Conservation (phyloP, 2,329 filamentous ascomycete species). For the Rhinocladiella similis region DNA sequence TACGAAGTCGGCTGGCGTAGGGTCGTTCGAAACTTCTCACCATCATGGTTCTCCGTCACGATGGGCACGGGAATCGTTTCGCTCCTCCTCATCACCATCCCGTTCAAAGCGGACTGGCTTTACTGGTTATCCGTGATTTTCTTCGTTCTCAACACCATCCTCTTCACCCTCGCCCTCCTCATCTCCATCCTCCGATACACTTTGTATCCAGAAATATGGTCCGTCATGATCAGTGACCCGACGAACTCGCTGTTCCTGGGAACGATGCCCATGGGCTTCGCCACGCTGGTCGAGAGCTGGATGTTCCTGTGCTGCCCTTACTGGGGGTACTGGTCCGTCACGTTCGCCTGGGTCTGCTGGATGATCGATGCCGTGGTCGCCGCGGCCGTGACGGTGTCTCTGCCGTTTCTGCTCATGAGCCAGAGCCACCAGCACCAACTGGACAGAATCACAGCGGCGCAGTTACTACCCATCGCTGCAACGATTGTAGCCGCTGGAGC, state of each 20-base stretch:
- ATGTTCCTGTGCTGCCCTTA: constrained; percentile 58
- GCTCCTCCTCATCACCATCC: constrained; percentile 62
- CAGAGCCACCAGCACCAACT: constrained; percentile 47
- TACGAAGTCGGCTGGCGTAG: constrained; percentile 39
- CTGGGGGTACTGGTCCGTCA: constrained; percentile 61
- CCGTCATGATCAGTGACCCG: constrained; percentile 65
- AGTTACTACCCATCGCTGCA: constrained; percentile 67
- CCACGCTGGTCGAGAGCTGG: constrained; percentile 68
- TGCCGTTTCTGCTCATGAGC: constrained; percentile 48
- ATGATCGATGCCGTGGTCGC: constrained; percentile 58
- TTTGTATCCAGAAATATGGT: constrained; percentile 66
- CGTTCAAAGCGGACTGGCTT: constrained; percentile 60
- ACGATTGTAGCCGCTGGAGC: constrained; percentile 66
- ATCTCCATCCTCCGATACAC: constrained; percentile 62
- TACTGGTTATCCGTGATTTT: constrained; percentile 61
- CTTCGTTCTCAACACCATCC: constrained; percentile 59
- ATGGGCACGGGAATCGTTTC: constrained; percentile 71
- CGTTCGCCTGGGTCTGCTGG: constrained; percentile 60
- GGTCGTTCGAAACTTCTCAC: constrained; percentile 41
- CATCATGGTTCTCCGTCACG: constrained; percentile 59
- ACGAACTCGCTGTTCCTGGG: constrained; percentile 68
- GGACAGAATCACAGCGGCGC: constrained; percentile 64
- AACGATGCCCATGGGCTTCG: constrained; percentile 68
- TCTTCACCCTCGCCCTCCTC: constrained; percentile 51
- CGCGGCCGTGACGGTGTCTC: constrained; percentile 54